Conservation (phyloP, 768 basidiomycete genomes). For the Agrocybe praecox region DNA sequence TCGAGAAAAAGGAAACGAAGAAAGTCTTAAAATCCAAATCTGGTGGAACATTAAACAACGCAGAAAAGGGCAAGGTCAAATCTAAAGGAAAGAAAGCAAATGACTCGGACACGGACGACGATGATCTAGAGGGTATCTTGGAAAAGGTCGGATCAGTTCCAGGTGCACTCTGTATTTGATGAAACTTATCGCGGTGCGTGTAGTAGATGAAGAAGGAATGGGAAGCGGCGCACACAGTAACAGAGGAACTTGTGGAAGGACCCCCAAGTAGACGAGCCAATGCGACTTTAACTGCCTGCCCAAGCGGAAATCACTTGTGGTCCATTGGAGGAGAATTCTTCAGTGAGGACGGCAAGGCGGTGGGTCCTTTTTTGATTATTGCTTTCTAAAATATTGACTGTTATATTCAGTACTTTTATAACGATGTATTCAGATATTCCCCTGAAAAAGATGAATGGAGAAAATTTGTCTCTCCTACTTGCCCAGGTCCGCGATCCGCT, state of each 20-base stretch:
- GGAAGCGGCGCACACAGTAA: slow-evolving; percentile 82
- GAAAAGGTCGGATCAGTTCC: slow-evolving; percentile 58
- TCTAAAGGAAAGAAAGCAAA: slow-evolving; percentile 23
- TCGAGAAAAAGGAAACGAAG: slow-evolving; percentile 71
- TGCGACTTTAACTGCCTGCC: slow-evolving; percentile 80
- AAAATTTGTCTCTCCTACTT: slow-evolving; percentile 79
- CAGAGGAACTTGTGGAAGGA: slow-evolving; percentile 81
- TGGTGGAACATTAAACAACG: neutral
- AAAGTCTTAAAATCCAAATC: slow-evolving; percentile 45
- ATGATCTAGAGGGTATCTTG: slow-evolving; percentile 84
- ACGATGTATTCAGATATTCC: slow-evolving; percentile 84
- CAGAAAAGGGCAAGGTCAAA: slow-evolving; percentile 8
- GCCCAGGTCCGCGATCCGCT: slow-evolving; percentile 86
- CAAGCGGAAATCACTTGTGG: slow-evolving; percentile 81
- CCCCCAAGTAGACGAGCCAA: slow-evolving; percentile 85
- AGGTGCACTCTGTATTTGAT: neutral
- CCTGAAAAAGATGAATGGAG: slow-evolving; percentile 95
- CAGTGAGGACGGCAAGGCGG: slow-evolving; percentile 81
- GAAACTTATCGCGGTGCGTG: neutral
- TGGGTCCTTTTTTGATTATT: slow-evolving; percentile 28
- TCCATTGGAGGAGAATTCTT: slow-evolving; percentile 88
- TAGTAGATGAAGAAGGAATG: slow-evolving; percentile 75
- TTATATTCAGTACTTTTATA: slow-evolving; percentile 72
- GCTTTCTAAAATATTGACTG: neutral
- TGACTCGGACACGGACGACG: slow-evolving; percentile 64